Conservation (phyloP, 2,329 filamentous ascomycete genomes). For the Keithomyces neogunnii region DNA sequence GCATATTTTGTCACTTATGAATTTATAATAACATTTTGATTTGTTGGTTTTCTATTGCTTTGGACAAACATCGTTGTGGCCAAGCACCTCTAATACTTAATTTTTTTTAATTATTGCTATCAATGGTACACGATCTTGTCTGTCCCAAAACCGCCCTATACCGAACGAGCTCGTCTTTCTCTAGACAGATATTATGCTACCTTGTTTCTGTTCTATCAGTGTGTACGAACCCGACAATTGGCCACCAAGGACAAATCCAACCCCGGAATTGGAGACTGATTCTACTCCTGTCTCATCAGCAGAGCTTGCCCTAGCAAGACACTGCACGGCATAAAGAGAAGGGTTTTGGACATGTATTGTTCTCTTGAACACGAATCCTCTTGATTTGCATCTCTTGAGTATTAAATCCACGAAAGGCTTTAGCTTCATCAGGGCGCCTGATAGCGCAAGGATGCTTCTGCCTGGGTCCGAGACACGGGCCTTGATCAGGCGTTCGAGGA, state of each 20-base stretch:
- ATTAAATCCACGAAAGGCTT: conserved; percentile 4
- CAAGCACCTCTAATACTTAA: too few species aligned
- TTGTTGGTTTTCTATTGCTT: too few species aligned
- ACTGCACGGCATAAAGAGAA: neutral
- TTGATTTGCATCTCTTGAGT: neutral
- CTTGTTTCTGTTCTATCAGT: neutral
- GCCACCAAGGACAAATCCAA: neutral
- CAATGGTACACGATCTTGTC: too few species aligned
- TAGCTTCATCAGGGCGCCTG: conserved; percentile 14
- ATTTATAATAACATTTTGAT: too few species aligned
- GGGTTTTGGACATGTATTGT: conserved; percentile 7
- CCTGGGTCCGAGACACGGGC: conserved; percentile 9
- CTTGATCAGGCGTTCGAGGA: conserved; percentile 8
- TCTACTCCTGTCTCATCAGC: neutral
- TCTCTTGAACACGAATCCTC: conserved; percentile 5
- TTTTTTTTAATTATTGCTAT: too few species aligned
- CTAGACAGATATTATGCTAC: neutral
- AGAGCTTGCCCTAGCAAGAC: neutral
- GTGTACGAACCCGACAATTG: neutral
- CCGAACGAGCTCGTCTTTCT: neutral
- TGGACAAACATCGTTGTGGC: too few species aligned
- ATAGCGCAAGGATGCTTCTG: conserved; percentile 10
- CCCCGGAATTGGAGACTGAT: neutral
- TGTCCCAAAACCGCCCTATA: too few species aligned
- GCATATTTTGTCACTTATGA: neutral